Conservation (phyloP, 805 yeast genomes). For the Barnettozyma wickerhamii region DNA sequence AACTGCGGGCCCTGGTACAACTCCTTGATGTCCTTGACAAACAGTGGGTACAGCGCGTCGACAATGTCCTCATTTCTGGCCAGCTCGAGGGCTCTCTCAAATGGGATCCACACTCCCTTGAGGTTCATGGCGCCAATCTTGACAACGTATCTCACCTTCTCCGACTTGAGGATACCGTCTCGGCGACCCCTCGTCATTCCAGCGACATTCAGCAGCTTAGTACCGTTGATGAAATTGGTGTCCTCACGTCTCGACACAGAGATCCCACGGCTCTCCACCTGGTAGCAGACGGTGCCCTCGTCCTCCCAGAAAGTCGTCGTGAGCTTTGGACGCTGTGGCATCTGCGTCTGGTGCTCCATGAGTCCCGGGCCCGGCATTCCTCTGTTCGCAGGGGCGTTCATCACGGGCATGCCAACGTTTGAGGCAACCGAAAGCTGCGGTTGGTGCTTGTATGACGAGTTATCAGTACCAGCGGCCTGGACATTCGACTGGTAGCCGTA, state of each 20-base stretch:
- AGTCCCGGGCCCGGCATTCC: constrained; percentile 13
- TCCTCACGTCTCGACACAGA: constrained; percentile 67
- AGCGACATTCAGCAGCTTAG: constrained; percentile 63
- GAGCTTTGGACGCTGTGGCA: constrained; percentile 49
- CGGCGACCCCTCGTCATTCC: constrained; percentile 72
- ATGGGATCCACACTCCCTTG: constrained; percentile 75
- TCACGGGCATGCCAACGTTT: not conserved
- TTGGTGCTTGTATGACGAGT: constrained; percentile 4
- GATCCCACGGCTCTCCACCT: constrained; percentile 65
- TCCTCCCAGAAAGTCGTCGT: constrained; percentile 78
- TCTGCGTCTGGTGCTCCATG: constrained; percentile 23
- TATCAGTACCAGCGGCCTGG: constrained; percentile 1
- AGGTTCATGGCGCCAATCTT: constrained; percentile 74
- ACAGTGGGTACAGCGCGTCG: constrained; percentile 51
- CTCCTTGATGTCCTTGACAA: constrained; percentile 60
- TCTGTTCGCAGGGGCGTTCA: constrained; percentile 10
- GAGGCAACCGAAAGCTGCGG: constrained; percentile 1
- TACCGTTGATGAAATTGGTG: constrained; percentile 69
- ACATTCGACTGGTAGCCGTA: constrained; percentile 12
- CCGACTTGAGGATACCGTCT: constrained; percentile 65
- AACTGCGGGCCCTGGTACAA: constrained; percentile 28
- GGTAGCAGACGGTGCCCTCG: constrained; percentile 66
- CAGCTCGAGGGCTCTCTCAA: constrained; percentile 64
- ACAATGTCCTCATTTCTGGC: constrained; percentile 66
- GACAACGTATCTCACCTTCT: constrained; percentile 64